Base-by-base conservation (phyloP, 2,329 filamentous ascomycete species). In the Aspergillus unguis region DNA sequence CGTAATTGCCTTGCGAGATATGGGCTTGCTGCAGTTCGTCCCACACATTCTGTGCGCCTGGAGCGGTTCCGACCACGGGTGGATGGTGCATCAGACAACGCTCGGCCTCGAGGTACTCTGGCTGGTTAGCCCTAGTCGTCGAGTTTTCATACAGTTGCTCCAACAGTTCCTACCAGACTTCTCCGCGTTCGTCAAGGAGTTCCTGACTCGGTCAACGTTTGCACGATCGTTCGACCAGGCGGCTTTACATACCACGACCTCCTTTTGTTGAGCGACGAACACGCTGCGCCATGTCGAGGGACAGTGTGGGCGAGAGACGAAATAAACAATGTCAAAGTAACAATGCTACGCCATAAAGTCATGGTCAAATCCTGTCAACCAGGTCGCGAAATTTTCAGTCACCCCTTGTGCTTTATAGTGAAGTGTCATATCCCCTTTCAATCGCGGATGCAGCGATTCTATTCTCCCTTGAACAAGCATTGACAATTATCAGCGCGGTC, bases 71-170 rank as follows among this genome's bases (percentile, higher is more conserved):
- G 7, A 35, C 9, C 6, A 51, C 23, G 5, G 49, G 49, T n/a
- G 49, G 33, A 11, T 51, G 49, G 35, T 36, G 33, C 35, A 51
- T 46, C 49, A 51, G n/a, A n/a, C 49, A 51, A 41, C 29, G 42
- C 23, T 45, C 49, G 10, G 49, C 49, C 27, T 31, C 35, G n/a
- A 51, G 25, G 26, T 46, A 51, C n/a, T 51, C 49, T 51, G 17
- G 3, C 3, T 17, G 6, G n/a, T 36, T 32, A 49, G 26, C 11
- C 9, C 25, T 17, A 17, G 11, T n/a, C 33, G 6, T 27, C 32
- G 3, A 9, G 17, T 10, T 41, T 10, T 5, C 6, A 5, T 17
- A 17, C 17, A 17, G 17, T 17, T 17, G 6, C 7, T 42, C 3
- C 5, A 5, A 6, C 11, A 36, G 2, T 6, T 11, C 38, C 33